Conservation (phyloP, 2,329 filamentous ascomycete species). For the Fusarium sp. region DNA sequence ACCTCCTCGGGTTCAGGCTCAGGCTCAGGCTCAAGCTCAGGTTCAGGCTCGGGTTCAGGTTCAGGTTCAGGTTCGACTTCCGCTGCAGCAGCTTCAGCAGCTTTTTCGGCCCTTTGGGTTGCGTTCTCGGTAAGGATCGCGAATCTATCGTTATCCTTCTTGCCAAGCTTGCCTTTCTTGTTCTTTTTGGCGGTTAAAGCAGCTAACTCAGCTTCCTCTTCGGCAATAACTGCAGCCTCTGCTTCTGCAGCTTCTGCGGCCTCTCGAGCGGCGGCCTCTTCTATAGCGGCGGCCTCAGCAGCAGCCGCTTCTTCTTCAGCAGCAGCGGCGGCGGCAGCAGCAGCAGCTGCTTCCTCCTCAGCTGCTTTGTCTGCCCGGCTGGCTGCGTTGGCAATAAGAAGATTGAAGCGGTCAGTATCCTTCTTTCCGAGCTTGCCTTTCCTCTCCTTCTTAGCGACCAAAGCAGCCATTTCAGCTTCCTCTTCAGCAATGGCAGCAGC, state of each 20-base stretch:
- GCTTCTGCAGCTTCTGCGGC: constrained; percentile 36
- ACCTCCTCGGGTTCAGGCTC: constrained; percentile 46
- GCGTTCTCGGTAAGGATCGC: constrained; percentile 40
- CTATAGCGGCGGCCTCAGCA: constrained; percentile 19
- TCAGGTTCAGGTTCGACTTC: constrained; percentile 17
- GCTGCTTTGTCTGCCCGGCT: constrained; percentile 42
- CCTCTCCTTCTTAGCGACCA: constrained; percentile 61
- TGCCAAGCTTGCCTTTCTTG: constrained; percentile 46
- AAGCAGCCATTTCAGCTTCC: constrained; percentile 50
- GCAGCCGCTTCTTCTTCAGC: constrained; percentile 29
- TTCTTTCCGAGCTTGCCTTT: constrained; percentile 55
- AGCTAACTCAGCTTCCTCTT: constrained; percentile 44
- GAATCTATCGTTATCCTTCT: constrained; percentile 47
- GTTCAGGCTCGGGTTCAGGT: constrained; percentile 39
- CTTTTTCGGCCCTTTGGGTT: constrained; percentile 37
- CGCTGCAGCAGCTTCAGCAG: constrained; percentile 3
- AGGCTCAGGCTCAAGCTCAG: constrained; percentile 38
- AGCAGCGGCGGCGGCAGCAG: constrained; percentile 24
- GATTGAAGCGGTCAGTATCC: constrained; percentile 57
- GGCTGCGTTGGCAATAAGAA: constrained; percentile 49
- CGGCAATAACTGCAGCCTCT: constrained; percentile 30
- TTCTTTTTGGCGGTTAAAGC: constrained; percentile 51
- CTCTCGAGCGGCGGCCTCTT: constrained; percentile 27
- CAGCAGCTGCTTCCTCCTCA: constrained; percentile 34
- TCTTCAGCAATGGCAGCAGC: constrained; percentile 44